Evolutionary conservation across 768 basidiomycete genomes (phyloP).

Genomic region (Tricholoma terreum): DNA sequence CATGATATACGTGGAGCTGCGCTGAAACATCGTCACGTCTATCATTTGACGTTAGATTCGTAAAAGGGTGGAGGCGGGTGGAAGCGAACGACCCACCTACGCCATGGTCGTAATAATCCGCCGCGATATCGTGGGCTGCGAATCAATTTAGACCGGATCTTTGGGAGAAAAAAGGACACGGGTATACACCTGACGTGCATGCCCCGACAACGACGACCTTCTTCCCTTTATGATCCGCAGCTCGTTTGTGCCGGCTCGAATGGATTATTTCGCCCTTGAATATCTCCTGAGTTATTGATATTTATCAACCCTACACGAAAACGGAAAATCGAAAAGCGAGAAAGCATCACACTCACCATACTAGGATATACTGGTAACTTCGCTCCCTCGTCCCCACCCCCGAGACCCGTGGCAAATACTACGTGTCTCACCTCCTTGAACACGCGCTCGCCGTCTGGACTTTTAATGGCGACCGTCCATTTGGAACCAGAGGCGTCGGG

Average conservation of each 20-base stretch:
- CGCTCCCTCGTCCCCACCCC: slow-evolving; percentile 34
- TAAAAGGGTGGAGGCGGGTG: not conserved
- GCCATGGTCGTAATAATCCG: slow-evolving; percentile 43
- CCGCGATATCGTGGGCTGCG: slow-evolving; percentile 44
- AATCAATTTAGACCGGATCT: not conserved
- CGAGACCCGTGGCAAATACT: slow-evolving; percentile 55
- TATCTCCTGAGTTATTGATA: slow-evolving; percentile 33
- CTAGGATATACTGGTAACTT: slow-evolving; percentile 46
- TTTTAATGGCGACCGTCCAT: slow-evolving; percentile 44
- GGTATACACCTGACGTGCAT: slow-evolving; percentile 48
- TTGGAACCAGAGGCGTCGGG: slow-evolving; percentile 30
- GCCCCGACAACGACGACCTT: slow-evolving; percentile 70
- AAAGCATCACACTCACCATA: slow-evolving; percentile 28
- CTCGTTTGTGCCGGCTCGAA: slow-evolving; percentile 53
- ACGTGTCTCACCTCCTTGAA: slow-evolving; percentile 45
- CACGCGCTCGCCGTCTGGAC: slow-evolving; percentile 32
- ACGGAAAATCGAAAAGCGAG: not conserved
- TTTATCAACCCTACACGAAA: not conserved
- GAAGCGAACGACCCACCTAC: slow-evolving; percentile 24
- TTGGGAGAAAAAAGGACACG: slow-evolving; percentile 1
- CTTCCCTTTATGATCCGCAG: slow-evolving; percentile 58
- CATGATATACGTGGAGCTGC: slow-evolving; percentile 38
- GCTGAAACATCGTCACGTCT: slow-evolving; percentile 62
- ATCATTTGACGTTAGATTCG: not conserved
- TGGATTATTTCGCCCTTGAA: slow-evolving; percentile 66